Percentiles rank a stretch among this genome's conserved stretches.
Conservation (phyloP, 1,139 yeast species). For the Wickerhamiella pararugosa region DNA sequence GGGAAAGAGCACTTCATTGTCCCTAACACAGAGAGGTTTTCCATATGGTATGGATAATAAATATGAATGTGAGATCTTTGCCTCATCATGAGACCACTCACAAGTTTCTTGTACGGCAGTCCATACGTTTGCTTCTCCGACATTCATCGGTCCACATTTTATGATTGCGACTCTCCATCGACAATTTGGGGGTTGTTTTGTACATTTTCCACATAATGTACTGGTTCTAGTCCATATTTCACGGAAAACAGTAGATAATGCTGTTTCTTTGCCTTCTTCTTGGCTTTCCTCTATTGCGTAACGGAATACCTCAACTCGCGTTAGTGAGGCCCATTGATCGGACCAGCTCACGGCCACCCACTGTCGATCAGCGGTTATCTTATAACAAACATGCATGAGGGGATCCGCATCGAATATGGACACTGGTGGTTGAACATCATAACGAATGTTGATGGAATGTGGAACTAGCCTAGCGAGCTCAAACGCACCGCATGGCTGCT, state of each 20-base stretch:
- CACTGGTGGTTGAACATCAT: constrained; percentile 26
- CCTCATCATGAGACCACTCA: neutral
- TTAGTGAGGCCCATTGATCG: constrained; percentile 60
- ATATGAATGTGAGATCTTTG: constrained; percentile 27
- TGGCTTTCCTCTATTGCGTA: constrained; percentile 10
- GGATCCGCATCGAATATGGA: constrained; percentile 47
- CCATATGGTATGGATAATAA: constrained; percentile 57
- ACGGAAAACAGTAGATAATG: constrained; percentile 39
- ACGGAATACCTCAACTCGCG: constrained; percentile 43
- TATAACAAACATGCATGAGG: constrained; percentile 73
- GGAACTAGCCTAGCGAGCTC: constrained; percentile 26
- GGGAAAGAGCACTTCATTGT: constrained; percentile 19
- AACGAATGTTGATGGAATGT: constrained; percentile 36
- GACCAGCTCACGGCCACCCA: constrained; percentile 90
- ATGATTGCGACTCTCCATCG: constrained; percentile 25
- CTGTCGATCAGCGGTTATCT: constrained; percentile 59
- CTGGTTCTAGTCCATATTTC: constrained; percentile 43
- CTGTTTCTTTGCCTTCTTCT: constrained; percentile 12
- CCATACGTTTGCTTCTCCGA: constrained; percentile 24
- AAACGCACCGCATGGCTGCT: constrained; percentile 19
- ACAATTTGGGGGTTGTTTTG: neutral
- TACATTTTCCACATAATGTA: constrained; percentile 16
- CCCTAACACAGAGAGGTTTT: constrained; percentile 40
- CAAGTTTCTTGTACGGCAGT: neutral
- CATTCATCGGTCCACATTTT: constrained; percentile 24